Base-by-base conservation (phyloP, 2,329 filamentous ascomycete genomes). In the Phialocephala subalpina region DNA sequence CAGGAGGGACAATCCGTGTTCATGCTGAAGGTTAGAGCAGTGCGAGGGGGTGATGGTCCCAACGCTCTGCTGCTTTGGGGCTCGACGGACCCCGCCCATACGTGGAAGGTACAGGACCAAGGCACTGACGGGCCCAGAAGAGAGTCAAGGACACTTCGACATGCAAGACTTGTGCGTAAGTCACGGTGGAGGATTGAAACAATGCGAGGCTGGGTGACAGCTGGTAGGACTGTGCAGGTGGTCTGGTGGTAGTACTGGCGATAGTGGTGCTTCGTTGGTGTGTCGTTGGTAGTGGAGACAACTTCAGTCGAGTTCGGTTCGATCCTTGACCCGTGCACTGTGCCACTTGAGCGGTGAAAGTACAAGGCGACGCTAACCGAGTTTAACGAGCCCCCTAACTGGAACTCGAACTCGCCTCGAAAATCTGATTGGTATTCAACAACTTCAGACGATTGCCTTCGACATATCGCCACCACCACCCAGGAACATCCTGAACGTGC, bases 281-380 rank as follows among this genome's bases (percentile, higher is more conserved):
- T 49, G 6, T 25, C 11, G n/a, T 22, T 49, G 20, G 4, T 11
- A 11, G 20, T 49, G n/a, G 20, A 49, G 40, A 42, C 40, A n/a
- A 9, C 29, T 6, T 3, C n/a, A 49, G n/a, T 9, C 45, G n/a
- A 49, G 45, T 20, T n/a, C 5, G n/a, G n/a, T 49, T 18, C 52
- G n/a, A 35, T 18, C 33, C 52, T 18, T 56, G 52, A 33, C 18
- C 27, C 25, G 52, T 56, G 52, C 52, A 20, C 20, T 12, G 55
- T 57, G 55, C 29, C 55, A 57, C 55, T 38, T 57, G 35, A 57
- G 55, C 55, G 55, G 55, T 57, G 55, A 36, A 57, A 35, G 35
- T 20, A 29, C 14, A 38, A 57, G 55, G 55, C 35, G 35, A 38
- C 55, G 9, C 55, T 35, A 57, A 38, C n/a, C n/a, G n/a, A n/a